Base-by-base conservation (phyloP, 495 filamentous ascomycete genomes). In the Neohortaea acidophila region DNA sequence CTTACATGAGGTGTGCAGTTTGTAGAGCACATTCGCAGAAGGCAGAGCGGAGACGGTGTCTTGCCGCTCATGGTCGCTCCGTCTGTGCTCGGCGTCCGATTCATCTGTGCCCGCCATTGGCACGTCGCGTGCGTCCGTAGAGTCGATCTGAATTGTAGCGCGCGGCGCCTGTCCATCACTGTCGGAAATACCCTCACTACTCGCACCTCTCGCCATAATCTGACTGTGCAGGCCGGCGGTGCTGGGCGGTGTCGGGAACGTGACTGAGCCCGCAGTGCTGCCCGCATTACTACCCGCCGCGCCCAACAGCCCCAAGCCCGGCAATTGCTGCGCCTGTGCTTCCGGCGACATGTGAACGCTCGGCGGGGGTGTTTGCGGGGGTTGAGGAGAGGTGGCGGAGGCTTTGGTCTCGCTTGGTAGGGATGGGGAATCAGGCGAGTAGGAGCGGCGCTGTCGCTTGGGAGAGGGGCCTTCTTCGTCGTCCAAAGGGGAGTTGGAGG, bases 241-340 rank as follows among this genome's bases (percentile, higher is more conserved):
- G 38, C 58, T 67, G 7, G 57, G 52, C 14, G 65, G 64, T 1
- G 66, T 67, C 19, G 63, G 60, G 14, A 63, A 58, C 14, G 58
- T 51, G 21, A 34, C 44, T 1, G 33, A 14, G 3, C 33, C 21
- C 5, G 13, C 36, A 25, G 23, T 21, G 17, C 56, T 56, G 30
- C 41, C 44, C 14, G 44, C 39, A 8, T 43, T 43, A 14, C 37
- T 38, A 17, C 47, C 40, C 17, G 37, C 39, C 23, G 38, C n/a
- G n/a, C n/a, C 48, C 24, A 59, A 54, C 3, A 56, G 50, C 15
- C 21, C n/a, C 28, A 31, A 15, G 25, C 48, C 47, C 15, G 52
- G 25, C 18, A 48, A 49, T 24, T 44, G 40, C 39, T 40, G 20
- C 6, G 41, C 36, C 33, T 55, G 52, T 33, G 55, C 54, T 21